Evolutionary conservation across 306 rosid species (phyloP), one percentile per base, ranked within the genome.

Genomic region (Rubus parviflorus): DNA sequence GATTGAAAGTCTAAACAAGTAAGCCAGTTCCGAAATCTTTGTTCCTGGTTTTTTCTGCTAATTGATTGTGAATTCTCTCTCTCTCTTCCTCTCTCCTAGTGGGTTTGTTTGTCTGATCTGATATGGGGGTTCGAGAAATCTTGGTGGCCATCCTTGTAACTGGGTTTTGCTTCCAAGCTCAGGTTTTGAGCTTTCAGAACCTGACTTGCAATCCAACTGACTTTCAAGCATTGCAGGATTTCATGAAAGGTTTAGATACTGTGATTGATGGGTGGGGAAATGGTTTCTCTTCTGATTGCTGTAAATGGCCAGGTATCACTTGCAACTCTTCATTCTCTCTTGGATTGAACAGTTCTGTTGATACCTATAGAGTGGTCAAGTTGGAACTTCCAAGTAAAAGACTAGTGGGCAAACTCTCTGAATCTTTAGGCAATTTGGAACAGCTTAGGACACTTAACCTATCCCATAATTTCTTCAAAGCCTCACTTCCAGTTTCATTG

Each of bases 251-350:
- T 52, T 13, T 80, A 11, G 53, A 38, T 1, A 46, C 52, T 2
- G 43, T 17, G 15, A 46, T 73, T 49, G 42, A 17, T 13, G 80
- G 78, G n/a, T 84, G 82, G 87, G 67, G 64, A 66, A 57, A 38
- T 17, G 48, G 16, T 14, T 23, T 19, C 49, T 74, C 60, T 30
- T 70, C 76, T n/a, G 42, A 66, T 72, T 84, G 87, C 74, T 84
- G 80, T 62, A 73, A 13, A 7, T 84, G 82, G 76, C 11, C 42
- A 40, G 87, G 87, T 46, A 52, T 84, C 58, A 65, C 73, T 38
- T 80, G 82, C 37, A 72, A 69, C 42, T 46, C 76, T 70, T 75
- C 57, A 43, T 23, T 72, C 8, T 10, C 7, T 66, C 25, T 41
- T 7, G 72, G 72, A n/a, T 10, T 75, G 47, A 23, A 22, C 19